Conservation (phyloP, 768 basidiomycete species). For the Suillus alpinus region DNA sequence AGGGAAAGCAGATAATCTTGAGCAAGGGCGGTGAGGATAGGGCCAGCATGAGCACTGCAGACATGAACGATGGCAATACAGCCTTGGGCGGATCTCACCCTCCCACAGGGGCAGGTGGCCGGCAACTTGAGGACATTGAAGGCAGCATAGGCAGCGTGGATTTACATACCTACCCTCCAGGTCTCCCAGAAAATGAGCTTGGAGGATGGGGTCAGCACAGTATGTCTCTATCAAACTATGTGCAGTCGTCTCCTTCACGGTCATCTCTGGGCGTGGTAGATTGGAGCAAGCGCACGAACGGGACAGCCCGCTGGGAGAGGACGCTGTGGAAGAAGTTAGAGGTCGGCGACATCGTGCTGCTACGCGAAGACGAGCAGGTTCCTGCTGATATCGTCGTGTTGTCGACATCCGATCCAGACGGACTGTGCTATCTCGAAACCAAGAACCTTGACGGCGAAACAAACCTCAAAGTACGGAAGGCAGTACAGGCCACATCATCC, state of each 20-base stretch:
- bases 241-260: constrained; percentile 55
- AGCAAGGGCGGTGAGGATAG: constrained; percentile 38
- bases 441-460: constrained; percentile 99
- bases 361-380: constrained; percentile 93
- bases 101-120: constrained; percentile 41
- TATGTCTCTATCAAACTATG: constrained; percentile 45
- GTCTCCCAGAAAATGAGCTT: constrained; percentile 27
- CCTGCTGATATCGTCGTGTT: constrained; percentile 95
- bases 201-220: constrained; percentile 35
- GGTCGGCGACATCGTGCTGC: constrained; percentile 91
- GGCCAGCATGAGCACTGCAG: constrained; percentile 43
- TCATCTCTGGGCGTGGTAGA: constrained; percentile 75
- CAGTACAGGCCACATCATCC: constrained; percentile 69
- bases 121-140: constrained; percentile 64
- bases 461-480: constrained; percentile 85
- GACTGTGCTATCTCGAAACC: constrained; percentile 93
- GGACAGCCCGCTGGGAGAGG: constrained; percentile 86
- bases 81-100: constrained; percentile 24
- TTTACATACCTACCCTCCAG: constrained; percentile 63
- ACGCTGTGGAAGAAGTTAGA: constrained; percentile 99
- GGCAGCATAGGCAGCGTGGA: constrained; percentile 43
- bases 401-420: constrained; percentile 87
- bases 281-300: constrained; percentile 63
- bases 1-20: constrained; percentile 62
- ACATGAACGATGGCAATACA: constrained; percentile 42